A percentile compares a stretch with the other conserved stretches of the same genome.
These are phyloP conservation scores for Paraconiothyrium brasiliense DNA, from an alignment of 2,329 filamentous ascomycete genomes.

Conservation along the genomic window DNA sequence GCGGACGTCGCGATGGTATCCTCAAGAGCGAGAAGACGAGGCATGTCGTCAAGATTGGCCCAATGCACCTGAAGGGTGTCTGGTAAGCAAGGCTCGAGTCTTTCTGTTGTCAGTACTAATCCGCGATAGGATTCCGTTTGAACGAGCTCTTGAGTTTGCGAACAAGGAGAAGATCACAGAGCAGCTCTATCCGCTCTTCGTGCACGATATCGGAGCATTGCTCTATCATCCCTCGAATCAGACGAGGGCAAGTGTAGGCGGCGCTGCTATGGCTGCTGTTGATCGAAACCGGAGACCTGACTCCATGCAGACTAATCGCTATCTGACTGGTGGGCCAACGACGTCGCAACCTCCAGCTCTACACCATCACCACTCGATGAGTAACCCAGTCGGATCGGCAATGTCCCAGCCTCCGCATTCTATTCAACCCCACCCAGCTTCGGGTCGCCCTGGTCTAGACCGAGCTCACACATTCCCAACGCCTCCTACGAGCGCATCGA, in stretches of 20 bases:
- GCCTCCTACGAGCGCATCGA: constrained; percentile 90
- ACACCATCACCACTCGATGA: constrained; percentile 75
- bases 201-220: constrained; percentile 93
- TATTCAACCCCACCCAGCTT: constrained; percentile 67
- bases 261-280: constrained; percentile 76
- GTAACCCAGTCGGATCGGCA: constrained; percentile 65
- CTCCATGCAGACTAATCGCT: constrained; percentile 55
- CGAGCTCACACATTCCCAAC: constrained; percentile 93
- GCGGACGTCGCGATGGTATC: constrained; percentile 93
- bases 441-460: constrained; percentile 73
- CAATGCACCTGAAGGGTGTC: constrained; percentile 93
- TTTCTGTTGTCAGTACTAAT: constrained; percentile 19
- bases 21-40: constrained; percentile 97
- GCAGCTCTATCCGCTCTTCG: constrained; percentile 91
- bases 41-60: constrained; percentile 97
- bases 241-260: constrained; percentile 79
- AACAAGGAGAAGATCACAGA: constrained; percentile 99
- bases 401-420: constrained; percentile 73
- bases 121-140: constrained; percentile 86
- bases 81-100: constrained; percentile 32
- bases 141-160: constrained; percentile 95
- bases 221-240: constrained; percentile 94
- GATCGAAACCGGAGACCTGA: constrained; percentile 61
- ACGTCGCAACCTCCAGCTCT: constrained; percentile 72
- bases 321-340: constrained; percentile 69